Base-by-base conservation (phyloP, 306 rosid genomes). In the Cicer bijugum region DNA sequence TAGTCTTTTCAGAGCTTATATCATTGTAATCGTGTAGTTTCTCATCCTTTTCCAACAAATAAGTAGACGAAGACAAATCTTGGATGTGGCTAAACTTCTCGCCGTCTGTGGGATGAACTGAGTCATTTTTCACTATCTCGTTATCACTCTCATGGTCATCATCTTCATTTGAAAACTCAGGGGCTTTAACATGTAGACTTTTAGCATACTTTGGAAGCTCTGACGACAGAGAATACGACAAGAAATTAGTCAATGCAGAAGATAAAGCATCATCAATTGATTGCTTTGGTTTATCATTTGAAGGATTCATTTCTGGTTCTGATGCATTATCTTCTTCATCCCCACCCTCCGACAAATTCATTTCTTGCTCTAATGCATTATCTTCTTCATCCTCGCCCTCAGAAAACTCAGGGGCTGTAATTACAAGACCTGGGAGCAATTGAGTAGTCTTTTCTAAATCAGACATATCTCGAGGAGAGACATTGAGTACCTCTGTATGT, bases 381-480 rank as follows among this genome's bases (percentile, higher is more conserved):
- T 44, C 90, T 60, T 82, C 89, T 48, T 83, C 91, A 57, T 85
- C 93, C 62, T 88, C 96, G 7, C 77, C 79, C 23, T 82, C 88
- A 28, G 87, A 75, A 84, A 94, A 91, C 63, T 89, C 96, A 0
- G 97, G 97, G 78, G 96, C 98, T 52, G 84, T 89, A 67, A 94
- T 86, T 23, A 91, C 75, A 76, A 91, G 91, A 82, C 91, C 81
- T 33, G 95, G 92, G 70, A 68, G 77, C 81, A 88, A 56, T 50
- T 60, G 84, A 70, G 86, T 37, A 57, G 84, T 47, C 78, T 77
- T 77, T 51, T 55, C 83, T 15, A 86, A 82, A 77, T 81, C 72
- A 53, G 83, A 71, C 12, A 53, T 45, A 42, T 80, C 72, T 66
- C 68, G 16, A 69, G 74, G 77, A 77, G 84, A 67, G 65, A 52